Evolutionary conservation across 83 land plant species (phyloP).

Genomic region (Diphasiastrum complanatum): DNA sequence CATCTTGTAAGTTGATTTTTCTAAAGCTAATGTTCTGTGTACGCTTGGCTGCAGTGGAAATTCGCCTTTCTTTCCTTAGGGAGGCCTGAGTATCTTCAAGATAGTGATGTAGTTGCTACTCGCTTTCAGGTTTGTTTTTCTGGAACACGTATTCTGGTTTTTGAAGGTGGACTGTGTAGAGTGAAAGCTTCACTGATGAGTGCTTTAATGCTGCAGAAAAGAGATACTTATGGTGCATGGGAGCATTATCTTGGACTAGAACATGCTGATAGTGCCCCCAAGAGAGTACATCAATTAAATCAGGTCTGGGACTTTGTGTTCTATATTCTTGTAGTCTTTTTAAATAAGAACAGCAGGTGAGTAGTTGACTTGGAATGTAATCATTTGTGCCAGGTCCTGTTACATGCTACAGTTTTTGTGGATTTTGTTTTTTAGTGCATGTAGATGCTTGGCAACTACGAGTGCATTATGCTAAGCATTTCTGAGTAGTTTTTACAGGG

Average conservation of each 20-base stretch:
- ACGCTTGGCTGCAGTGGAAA: conserved; percentile 67
- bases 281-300: conserved; percentile 56
- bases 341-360: background rate
- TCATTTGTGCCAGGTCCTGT: too few species aligned
- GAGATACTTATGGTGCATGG: conserved; percentile 89
- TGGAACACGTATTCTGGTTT: too few species aligned
- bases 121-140: conserved; percentile 76
- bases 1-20: too few species aligned
- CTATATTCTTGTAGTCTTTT: background rate
- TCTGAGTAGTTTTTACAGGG: too few species aligned
- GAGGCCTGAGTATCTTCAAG: conserved; percentile 85
- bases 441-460: too few species aligned
- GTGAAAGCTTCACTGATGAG: too few species aligned
- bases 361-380: background rate
- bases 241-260: conserved; percentile 95
- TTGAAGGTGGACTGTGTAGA: too few species aligned
- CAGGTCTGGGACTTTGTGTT: conserved; percentile 57
- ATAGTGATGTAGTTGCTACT: conserved; percentile 59
- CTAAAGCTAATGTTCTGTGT: too few species aligned
- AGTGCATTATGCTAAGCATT: too few species aligned
- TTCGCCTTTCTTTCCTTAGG: conserved; percentile 90
- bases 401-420: too few species aligned
- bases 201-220: conserved; percentile 54
- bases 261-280: conserved; percentile 79
- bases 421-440: too few species aligned